These are phyloP conservation scores for Xylariales sp. DNA, from an alignment of 2,329 filamentous ascomycete species.

Conservation along the genomic window DNA sequence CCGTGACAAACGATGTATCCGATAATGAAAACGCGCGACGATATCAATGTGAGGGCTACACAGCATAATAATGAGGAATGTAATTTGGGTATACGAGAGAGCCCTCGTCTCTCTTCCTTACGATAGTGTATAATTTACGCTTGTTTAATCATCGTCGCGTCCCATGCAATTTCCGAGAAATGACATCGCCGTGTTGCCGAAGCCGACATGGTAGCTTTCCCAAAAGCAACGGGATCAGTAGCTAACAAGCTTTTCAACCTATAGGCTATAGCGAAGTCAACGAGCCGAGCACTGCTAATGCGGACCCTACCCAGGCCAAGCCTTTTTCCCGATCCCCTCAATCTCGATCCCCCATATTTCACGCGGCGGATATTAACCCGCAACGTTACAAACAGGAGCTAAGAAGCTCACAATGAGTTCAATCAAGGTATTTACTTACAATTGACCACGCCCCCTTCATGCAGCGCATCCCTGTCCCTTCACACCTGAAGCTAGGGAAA, in stretches of 20 bases:
- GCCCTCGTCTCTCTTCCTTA: constrained; percentile 5
- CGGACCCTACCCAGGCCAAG: constrained; percentile 16
- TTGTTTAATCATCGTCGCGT: constrained; percentile 9
- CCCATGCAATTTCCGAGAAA: neutral
- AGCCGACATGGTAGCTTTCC: neutral
- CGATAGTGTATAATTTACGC: constrained; percentile 23
- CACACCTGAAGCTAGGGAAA: constrained; percentile 20
- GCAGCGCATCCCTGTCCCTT: constrained; percentile 10
- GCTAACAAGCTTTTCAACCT: neutral
- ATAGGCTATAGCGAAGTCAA: constrained; percentile 1
- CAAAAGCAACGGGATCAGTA: neutral
- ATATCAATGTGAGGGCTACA: constrained; percentile 21
- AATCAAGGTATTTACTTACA: constrained; percentile 9
- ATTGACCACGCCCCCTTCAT: neutral
- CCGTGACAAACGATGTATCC: constrained; percentile 29
- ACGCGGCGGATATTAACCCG: constrained; percentile 8
- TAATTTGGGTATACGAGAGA: constrained; percentile 32
- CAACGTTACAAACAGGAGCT: constrained; percentile 32
- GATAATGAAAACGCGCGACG: constrained; percentile 18
- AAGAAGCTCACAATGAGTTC: constrained; percentile 12
- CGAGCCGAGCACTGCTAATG: constrained; percentile 9
- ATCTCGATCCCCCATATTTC: constrained; percentile 10
- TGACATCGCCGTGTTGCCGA: neutral
- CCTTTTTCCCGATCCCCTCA: constrained; percentile 15
- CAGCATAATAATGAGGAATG: constrained; percentile 21